Percentiles rank a stretch among this genome's conserved stretches.
These are phyloP conservation scores for Citrus hindsii DNA, from an alignment of 345 rosid genomes.

Conservation along the genomic window DNA sequence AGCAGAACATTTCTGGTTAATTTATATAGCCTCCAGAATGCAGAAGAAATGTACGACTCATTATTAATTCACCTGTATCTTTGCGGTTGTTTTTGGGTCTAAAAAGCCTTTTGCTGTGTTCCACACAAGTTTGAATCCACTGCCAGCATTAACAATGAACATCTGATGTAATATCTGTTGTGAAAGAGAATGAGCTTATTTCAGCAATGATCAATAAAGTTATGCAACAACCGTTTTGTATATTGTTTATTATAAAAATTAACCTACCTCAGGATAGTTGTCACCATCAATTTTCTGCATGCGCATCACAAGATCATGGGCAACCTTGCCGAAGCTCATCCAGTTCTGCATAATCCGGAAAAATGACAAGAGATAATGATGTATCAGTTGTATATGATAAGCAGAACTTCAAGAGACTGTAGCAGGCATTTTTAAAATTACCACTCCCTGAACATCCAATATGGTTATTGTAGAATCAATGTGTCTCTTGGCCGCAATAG, in stretches of 20 bases:
- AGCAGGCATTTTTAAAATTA: constrained; percentile 20
- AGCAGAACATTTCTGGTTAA: constrained; percentile 24
- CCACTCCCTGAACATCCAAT: constrained; percentile 89
- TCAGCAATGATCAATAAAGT: constrained; percentile 11
- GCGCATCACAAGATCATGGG: constrained; percentile 87
- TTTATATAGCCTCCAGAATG: constrained; percentile 7
- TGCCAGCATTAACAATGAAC: constrained; percentile 89
- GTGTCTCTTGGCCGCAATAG: constrained; percentile 77
- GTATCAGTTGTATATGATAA: neutral
- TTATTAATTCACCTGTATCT: constrained; percentile 62
- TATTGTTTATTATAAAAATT: constrained; percentile 1
- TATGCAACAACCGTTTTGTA: neutral
- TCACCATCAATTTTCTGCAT: constrained; percentile 97
- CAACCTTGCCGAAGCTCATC: constrained; percentile 87
- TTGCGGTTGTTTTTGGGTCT: constrained; percentile 86
- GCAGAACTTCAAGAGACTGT: constrained; percentile 13
- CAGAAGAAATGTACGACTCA: neutral
- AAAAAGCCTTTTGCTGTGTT: constrained; percentile 83
- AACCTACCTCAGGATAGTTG: constrained; percentile 93
- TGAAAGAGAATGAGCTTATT: constrained; percentile 16
- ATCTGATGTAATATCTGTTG: constrained; percentile 86
- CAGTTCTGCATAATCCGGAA: constrained; percentile 56
- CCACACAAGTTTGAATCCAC: constrained; percentile 84
- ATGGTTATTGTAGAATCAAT: constrained; percentile 73
- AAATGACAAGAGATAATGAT: constrained; percentile 1